phyloP scores from a whole-genome alignment of 306 rosid species.

The Abrus pulchellus region DNA sequence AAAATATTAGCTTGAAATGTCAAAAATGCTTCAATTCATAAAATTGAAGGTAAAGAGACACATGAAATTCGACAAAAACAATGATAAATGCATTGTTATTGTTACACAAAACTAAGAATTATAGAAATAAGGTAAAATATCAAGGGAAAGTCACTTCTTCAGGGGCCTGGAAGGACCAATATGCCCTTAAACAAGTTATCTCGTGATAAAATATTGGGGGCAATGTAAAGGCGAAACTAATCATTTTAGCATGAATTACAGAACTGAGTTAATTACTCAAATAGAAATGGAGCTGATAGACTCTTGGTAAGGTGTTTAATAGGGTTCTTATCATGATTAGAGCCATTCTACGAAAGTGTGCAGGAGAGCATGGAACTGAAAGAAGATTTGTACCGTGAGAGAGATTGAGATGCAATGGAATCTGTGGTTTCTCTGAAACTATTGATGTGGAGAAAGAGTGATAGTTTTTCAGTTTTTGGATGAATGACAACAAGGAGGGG shows the following conservation, averaged over 20 bases:
- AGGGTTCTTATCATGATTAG: not conserved
- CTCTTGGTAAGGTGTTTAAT: not conserved
- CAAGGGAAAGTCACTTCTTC: conserved; percentile 26
- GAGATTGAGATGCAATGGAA: conserved; percentile 11
- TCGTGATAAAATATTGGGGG: not conserved
- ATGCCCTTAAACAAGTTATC: not conserved
- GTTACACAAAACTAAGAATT: not conserved
- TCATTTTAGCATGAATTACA: conserved; percentile 9
- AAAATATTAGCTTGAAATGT: conserved; percentile 1
- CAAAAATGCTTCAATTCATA: not conserved
- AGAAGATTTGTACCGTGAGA: not conserved
- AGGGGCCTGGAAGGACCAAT: not conserved
- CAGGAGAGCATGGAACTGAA: not conserved
- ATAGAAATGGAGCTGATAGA: conserved; percentile 4
- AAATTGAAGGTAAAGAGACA: conserved; percentile 38
- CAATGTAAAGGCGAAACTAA: not conserved
- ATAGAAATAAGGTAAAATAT: not conserved
- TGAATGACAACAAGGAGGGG: not conserved
- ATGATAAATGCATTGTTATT: not conserved
- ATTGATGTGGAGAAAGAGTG: not conserved
- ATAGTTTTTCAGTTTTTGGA: not conserved
- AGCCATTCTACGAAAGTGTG: not conserved
- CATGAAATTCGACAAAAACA: conserved; percentile 10
- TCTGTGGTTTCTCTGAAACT: not conserved
- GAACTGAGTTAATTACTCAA: not conserved